A percentile compares a stretch with the other conserved stretches of the same genome.
phyloP scores from a whole-genome alignment of 2,329 filamentous ascomycete species.

The Aspergillus pseudoglaucus region DNA sequence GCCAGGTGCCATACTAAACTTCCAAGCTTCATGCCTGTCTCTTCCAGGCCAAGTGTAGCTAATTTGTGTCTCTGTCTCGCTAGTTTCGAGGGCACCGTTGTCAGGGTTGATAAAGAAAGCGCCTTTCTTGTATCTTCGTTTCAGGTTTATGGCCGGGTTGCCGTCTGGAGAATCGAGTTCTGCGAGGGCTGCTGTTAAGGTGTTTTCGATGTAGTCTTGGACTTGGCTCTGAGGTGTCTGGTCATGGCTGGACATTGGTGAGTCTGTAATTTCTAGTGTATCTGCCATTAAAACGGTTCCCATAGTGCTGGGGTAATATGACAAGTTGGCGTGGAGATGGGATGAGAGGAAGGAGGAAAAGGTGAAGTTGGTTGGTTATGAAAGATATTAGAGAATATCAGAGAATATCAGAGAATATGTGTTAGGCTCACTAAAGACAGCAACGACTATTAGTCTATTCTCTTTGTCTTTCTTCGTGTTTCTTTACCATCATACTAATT shows the following conservation, averaged over 20 bases:
- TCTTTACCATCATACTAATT: too few relatives aligned
- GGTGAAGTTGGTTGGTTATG: too few relatives aligned
- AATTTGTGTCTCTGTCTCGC: slow-evolving; percentile 12
- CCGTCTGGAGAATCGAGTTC: slow-evolving; percentile 23
- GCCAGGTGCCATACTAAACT: slow-evolving; percentile 35
- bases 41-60: slow-evolving; percentile 51
- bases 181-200: slow-evolving; percentile 18
- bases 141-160: slow-evolving; percentile 23
- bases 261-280: neutral
- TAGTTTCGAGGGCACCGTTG: slow-evolving; percentile 23
- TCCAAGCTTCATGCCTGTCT: slow-evolving; percentile 52
- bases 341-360: neutral
- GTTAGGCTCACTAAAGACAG: too few relatives aligned
- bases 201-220: slow-evolving; percentile 23
- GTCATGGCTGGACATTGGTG: neutral
- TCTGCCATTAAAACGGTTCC: neutral
- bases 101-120: slow-evolving; percentile 22
- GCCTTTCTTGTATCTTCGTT: slow-evolving; percentile 15
- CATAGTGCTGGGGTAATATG: neutral
- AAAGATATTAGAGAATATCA: too few relatives aligned
- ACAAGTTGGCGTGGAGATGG: neutral
- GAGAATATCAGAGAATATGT: too few relatives aligned
- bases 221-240: slow-evolving; percentile 14
- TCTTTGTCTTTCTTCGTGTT: too few relatives aligned
- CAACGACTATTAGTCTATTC: too few relatives aligned